Conservation (phyloP, 202 grass and related monocot genomes). For the Cymbopogon flexuosus region DNA sequence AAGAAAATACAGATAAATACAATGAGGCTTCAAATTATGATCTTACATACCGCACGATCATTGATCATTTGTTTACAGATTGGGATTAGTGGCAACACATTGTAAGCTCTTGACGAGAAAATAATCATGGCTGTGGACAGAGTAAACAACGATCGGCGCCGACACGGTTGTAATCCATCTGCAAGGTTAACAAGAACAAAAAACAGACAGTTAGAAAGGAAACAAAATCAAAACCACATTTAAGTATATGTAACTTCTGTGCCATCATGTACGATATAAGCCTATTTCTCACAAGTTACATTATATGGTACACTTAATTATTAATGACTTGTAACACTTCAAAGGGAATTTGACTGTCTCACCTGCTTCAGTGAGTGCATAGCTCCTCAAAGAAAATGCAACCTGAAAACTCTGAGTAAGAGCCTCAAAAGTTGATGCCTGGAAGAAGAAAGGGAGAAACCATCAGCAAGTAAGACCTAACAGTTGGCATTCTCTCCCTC, state of each 20-base stretch:
- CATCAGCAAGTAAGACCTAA: constrained; percentile 30
- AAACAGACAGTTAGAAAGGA: not conserved
- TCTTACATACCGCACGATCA: constrained; percentile 58
- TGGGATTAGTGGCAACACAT: constrained; percentile 70
- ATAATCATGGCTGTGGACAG: constrained; percentile 87
- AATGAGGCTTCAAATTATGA: not conserved
- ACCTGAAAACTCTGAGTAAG: constrained; percentile 90
- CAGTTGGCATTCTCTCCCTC: not conserved
- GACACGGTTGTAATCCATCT: constrained; percentile 76
- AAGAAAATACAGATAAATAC: constrained; percentile 30
- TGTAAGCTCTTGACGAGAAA: constrained; percentile 87
- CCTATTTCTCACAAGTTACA: not conserved
- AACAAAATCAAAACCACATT: constrained; percentile 10
- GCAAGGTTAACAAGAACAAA: constrained; percentile 28
- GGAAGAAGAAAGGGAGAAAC: constrained; percentile 42
- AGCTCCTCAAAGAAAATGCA: constrained; percentile 76
- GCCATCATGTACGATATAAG: not conserved
- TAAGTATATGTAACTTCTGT: constrained; percentile 3
- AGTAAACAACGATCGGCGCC: constrained; percentile 77
- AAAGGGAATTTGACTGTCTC: constrained; percentile 14
- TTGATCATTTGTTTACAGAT: constrained; percentile 75
- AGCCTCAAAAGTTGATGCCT: constrained; percentile 83
- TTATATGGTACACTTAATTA: not conserved
- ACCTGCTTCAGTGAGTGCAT: constrained; percentile 72
- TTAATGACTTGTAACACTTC: constrained; percentile 4